phyloP scores from a whole-genome alignment of 345 rosid species.

The Kandelia obovata region DNA sequence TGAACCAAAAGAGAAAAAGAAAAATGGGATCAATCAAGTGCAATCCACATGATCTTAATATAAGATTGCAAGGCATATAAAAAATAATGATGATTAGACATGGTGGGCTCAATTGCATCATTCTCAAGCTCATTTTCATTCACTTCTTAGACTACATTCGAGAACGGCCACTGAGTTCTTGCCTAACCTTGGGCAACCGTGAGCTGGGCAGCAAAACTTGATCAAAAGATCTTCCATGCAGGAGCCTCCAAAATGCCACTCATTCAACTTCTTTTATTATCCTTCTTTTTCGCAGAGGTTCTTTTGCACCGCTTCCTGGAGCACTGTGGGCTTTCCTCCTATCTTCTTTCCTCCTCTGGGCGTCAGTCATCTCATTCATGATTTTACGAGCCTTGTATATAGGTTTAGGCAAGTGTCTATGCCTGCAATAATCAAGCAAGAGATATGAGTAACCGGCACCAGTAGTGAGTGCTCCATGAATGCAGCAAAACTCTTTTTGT shows the following conservation, averaged over 20 bases:
- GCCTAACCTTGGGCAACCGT: neutral
- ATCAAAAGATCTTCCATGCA: neutral
- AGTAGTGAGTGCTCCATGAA: neutral
- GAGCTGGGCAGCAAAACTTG: neutral
- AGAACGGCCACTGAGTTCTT: neutral
- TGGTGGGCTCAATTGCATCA: no score
- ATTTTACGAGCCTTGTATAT: conserved; percentile 59
- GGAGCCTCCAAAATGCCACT: conserved; percentile 4
- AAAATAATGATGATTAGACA: neutral
- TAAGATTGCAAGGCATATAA: neutral
- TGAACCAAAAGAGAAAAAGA: no score
- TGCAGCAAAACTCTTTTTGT: neutral
- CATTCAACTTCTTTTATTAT: conserved; percentile 78
- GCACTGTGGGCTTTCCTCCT: conserved; percentile 89
- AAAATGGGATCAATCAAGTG: no score
- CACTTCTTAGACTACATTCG: neutral
- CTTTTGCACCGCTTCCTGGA: conserved; percentile 53
- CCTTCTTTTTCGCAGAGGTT: conserved; percentile 62
- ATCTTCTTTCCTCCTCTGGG: conserved; percentile 73
- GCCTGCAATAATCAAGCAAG: conserved; percentile 45
- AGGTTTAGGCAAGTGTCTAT: conserved; percentile 86
- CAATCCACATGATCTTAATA: neutral
- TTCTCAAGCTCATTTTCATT: neutral
- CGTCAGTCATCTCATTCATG: conserved; percentile 48
- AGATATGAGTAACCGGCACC: conserved; percentile 4